Conservation (phyloP, 2,329 filamentous ascomycete genomes). For the Emergomyces orientalis region DNA sequence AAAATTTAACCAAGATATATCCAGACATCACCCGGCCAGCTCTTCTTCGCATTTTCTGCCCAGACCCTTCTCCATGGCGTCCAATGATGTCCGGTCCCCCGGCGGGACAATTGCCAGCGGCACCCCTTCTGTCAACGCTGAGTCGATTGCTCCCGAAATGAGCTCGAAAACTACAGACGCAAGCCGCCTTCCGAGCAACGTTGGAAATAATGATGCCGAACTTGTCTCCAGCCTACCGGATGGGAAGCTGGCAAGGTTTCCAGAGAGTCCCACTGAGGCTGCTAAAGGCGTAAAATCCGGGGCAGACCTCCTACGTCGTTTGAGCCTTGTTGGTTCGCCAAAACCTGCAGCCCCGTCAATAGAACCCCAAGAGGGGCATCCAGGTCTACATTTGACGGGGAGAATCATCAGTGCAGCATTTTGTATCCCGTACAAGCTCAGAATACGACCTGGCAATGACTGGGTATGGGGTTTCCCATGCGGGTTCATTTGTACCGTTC, state of each 20-base stretch:
- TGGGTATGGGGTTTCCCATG: slow-evolving; percentile 41
- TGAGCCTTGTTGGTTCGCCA: slow-evolving; percentile 38
- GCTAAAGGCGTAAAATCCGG: slow-evolving; percentile 39
- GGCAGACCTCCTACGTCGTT: slow-evolving; percentile 44
- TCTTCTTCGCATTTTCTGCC: background rate
- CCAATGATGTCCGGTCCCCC: background rate
- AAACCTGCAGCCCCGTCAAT: slow-evolving; percentile 37
- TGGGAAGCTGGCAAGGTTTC: background rate
- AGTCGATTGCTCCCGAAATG: background rate
- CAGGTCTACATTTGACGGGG: slow-evolving; percentile 50
- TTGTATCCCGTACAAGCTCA: slow-evolving; percentile 53
- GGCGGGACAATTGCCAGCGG: background rate
- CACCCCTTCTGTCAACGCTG: background rate
- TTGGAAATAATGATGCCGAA: background rate
- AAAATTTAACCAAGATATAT: background rate
- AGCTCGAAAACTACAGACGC: background rate
- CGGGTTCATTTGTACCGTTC: background rate
- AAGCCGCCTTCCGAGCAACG: background rate
- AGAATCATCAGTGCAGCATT: slow-evolving; percentile 56
- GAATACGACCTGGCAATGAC: slow-evolving; percentile 43
- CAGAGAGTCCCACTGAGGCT: slow-evolving; percentile 32
- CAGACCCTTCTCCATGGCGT: background rate
- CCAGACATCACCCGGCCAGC: background rate
- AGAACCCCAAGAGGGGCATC: slow-evolving; percentile 47
- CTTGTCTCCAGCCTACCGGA: background rate